A percentile compares a stretch with the other conserved stretches of the same genome.
phyloP scores from a whole-genome alignment of 306 rosid species.

The Pterocarpus santalinus region DNA sequence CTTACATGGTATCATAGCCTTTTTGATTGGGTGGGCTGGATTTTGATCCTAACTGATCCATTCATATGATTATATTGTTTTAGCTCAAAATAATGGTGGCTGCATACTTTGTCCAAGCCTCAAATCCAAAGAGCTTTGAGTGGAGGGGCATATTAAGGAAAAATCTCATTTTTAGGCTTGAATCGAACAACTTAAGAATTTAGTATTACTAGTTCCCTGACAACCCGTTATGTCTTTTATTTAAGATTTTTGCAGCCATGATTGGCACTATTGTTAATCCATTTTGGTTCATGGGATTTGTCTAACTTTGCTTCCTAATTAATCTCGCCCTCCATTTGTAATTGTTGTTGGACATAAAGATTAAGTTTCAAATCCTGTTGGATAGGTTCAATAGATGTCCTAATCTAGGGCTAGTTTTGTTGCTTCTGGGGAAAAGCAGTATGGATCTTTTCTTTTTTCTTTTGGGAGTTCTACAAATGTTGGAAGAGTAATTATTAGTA shows the following conservation, averaged over 20 bases:
- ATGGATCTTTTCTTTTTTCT: neutral
- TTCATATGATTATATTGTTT: conserved; percentile 3
- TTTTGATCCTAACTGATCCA: conserved; percentile 20
- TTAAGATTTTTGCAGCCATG: conserved; percentile 13
- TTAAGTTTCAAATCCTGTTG: conserved; percentile 37
- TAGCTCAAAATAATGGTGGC: conserved; percentile 16
- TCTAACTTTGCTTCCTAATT: conserved; percentile 15
- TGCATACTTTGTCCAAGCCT: conserved; percentile 17
- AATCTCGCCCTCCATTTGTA: conserved; percentile 5
- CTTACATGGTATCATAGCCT: conserved; percentile 17
- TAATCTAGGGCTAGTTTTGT: conserved; percentile 19
- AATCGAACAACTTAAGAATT: conserved; percentile 6
- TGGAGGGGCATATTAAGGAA: conserved; percentile 24
- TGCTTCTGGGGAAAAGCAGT: conserved; percentile 25
- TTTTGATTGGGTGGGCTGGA: conserved; percentile 27
- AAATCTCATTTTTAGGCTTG: conserved; percentile 4
- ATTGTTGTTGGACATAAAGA: conserved; percentile 33
- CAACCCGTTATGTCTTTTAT: neutral
- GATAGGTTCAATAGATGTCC: conserved; percentile 31
- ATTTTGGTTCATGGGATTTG: conserved; percentile 31
- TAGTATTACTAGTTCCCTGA: conserved; percentile 1
- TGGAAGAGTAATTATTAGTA: conserved; percentile 37
- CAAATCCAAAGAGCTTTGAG: conserved; percentile 4
- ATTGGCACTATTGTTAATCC: conserved; percentile 22
- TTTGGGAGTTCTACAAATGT: conserved; percentile 18